Evolutionary conservation across 257 asterid genomes (phyloP).

Genomic region (Przewalskia tangutica): DNA sequence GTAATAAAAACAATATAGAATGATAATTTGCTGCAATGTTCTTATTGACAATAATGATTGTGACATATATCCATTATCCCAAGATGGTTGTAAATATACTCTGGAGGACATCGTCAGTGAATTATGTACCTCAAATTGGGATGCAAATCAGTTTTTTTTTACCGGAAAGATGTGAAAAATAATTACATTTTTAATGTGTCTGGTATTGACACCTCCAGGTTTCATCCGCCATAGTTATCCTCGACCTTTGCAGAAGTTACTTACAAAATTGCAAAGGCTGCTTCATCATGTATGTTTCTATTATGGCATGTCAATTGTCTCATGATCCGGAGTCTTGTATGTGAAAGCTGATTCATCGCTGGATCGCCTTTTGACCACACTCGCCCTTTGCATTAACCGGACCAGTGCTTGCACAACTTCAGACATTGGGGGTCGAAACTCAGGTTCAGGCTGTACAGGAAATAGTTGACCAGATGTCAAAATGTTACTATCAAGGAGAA

Average conservation of each 20-base stretch:
- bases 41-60: not conserved
- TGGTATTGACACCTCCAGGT: not conserved
- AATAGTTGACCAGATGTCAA: not conserved
- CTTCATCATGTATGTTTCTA: conserved; percentile 3
- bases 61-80: not conserved
- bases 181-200: conserved; percentile 26
- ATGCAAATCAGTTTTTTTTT: conserved; percentile 2
- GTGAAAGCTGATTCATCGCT: conserved; percentile 71
- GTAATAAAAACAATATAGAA: not conserved
- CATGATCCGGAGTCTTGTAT: conserved; percentile 64
- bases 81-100: not conserved
- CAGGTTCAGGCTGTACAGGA: conserved; percentile 81
- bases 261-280: conserved; percentile 45
- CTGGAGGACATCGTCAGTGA: not conserved
- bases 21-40: not conserved
- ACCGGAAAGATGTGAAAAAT: conserved; percentile 5
- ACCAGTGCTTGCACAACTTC: conserved; percentile 96
- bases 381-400: conserved; percentile 83
- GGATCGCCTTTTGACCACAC: conserved; percentile 51
- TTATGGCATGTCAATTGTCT: conserved; percentile 43
- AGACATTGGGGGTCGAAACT: conserved; percentile 96
- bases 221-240: not conserved
- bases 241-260: conserved; percentile 27
- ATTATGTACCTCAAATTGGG: conserved; percentile 14
- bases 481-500: not conserved